Base-by-base conservation (phyloP, 164 flowering plant species). In the Berberis vulgaris region DNA sequence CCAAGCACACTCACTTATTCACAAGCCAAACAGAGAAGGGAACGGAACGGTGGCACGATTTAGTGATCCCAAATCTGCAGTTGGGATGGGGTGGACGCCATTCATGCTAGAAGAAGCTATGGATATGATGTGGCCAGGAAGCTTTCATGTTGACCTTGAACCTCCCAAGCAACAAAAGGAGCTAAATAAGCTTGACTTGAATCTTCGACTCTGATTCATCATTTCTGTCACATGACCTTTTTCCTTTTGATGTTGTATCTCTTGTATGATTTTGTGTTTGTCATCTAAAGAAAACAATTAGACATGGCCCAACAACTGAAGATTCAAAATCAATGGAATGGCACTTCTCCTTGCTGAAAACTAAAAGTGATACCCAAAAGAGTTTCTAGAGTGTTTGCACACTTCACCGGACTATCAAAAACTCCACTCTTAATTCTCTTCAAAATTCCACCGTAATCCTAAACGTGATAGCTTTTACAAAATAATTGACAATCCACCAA, bases 41-140 rank as follows among this genome's bases (percentile, higher is more conserved):
- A 57, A 69, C 39, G 69, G 64, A 38, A 62, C 59, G 43, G 81
- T 71, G 42, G 82, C 78, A 45, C 78, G 79, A 59, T 78, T 80
- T 59, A 66, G 68, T 63, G 74, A 76, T 49, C 43, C 72, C n/a
- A 63, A 65, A 6, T 40, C 74, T 53, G 79, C 75, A 5, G 59
- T 70, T 49, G 78, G 80, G 43, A 71, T 67, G 60, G 57, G 67
- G 49, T 68, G 81, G 77, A 47, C 64, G 39, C 78, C 82, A 5
- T 73, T 72, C 66, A 63, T 61, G 45, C 45, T 62, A 5, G 86
- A 79, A 41, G 83, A 80, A 53, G 61, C 79, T 9, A 69, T 56
- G 63, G 76, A 79, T 64, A 43, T 63, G 69, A 67, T 77, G 73
- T 87, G 95, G 95, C 90, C 86, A 43, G 90, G 95, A 65, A 87